Evolutionary conservation across 768 basidiomycete species (phyloP), one percentile per base, ranked within the genome.

Genomic region (Tephrocybe rancida): DNA sequence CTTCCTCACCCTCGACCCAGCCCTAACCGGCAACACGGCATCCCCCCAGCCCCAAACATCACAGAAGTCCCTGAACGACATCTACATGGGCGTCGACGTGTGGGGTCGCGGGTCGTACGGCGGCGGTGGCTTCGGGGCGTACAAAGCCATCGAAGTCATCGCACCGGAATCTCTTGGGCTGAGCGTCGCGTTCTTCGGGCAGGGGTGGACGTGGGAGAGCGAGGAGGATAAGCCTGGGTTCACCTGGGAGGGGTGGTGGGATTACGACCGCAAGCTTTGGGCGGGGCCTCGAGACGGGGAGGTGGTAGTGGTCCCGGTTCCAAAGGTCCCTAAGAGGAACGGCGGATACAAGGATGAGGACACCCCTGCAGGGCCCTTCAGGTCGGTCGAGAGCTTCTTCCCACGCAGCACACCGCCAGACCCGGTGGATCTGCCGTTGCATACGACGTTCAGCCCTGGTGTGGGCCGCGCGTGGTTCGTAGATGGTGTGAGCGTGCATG

Each of bases 161-260:
- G 72, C 76, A 10, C 85, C 83, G 3, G 65, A 76, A 45, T 75
- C 70, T n/a, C 73, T 83, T 14, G 86, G 86, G 0, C 73, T 92
- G 8, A 90, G 90, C 59, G 83, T 84, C 9, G 92, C 91, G 0
- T 68, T 94, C 48, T 94, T 94, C 58, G 91, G 81, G 0, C 90
- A 80, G 37, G 92, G 79, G 7, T 94, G 91, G 90, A 88, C 88
- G 2, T 93, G 90, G 90, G 91, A 94, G 62, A 79, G 70, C 47
- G 79, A 80, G 48, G 81, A 88, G 57, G 79, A 84, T 54, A 75
- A 79, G 25, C 73, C 80, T 0, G 84, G 78, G 6, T 84, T 79
- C 68, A 79, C 68, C 30, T 87, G 88, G 88, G 73, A 81, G 19
- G 59, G 67, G 7, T 94, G 91, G 90, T 92, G 87, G 85, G 72